Conservation (phyloP, 2,329 filamentous ascomycete species). For the Aspergillaceae sp. region DNA sequence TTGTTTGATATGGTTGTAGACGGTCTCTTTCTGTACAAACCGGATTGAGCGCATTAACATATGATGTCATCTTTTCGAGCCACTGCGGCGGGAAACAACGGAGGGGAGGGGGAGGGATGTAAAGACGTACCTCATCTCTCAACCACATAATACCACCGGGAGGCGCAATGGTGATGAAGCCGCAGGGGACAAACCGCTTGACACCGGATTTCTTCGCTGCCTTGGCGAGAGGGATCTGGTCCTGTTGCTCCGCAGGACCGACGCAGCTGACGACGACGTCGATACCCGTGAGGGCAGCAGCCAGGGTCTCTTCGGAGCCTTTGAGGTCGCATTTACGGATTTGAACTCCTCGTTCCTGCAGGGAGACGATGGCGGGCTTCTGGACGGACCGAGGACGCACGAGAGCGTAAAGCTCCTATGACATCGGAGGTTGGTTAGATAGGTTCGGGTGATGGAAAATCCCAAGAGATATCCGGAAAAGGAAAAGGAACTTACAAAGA, state of each 20-base stretch:
- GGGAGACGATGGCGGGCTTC: slow-evolving; percentile 36
- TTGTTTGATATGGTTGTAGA: slow-evolving; percentile 43
- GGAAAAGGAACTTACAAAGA: slow-evolving; percentile 10
- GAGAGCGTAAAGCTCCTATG: slow-evolving; percentile 42
- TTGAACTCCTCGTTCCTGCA: slow-evolving; percentile 38
- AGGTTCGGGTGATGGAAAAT: neutral
- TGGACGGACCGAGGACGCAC: slow-evolving; percentile 40
- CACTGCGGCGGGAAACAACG: neutral
- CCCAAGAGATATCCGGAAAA: slow-evolving; percentile 12
- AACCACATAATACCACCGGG: slow-evolving; percentile 38
- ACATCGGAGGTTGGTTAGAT: slow-evolving; percentile 4
- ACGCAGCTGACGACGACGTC: slow-evolving; percentile 42
- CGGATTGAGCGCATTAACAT: neutral
- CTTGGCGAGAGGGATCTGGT: slow-evolving; percentile 40
- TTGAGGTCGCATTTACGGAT: slow-evolving; percentile 38
- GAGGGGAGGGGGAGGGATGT: slow-evolving; percentile 3
- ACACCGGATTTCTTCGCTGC: slow-evolving; percentile 45
- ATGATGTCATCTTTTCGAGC: neutral
- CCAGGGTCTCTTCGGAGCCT: slow-evolving; percentile 35
- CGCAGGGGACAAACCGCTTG: slow-evolving; percentile 45
- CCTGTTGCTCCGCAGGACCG: slow-evolving; percentile 23
- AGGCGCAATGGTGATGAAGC: slow-evolving; percentile 41
- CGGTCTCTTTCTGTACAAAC: slow-evolving; percentile 40
- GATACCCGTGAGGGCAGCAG: slow-evolving; percentile 33
- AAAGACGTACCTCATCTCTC: slow-evolving; percentile 30